Evolutionary conservation across 176 grass and related monocot genomes (phyloP).

Genomic region (Lolium rigidum): DNA sequence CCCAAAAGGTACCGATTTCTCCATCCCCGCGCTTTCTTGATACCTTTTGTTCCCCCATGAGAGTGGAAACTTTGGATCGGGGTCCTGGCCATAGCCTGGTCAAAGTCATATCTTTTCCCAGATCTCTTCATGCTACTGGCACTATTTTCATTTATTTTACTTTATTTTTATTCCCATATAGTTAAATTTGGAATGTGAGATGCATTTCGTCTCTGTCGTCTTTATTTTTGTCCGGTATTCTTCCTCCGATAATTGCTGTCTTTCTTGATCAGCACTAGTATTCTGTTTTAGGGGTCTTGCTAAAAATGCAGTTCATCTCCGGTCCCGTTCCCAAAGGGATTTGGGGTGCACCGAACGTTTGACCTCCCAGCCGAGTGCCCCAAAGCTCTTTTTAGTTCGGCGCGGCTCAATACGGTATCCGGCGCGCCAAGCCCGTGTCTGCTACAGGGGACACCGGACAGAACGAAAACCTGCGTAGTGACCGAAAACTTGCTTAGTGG

Average conservation of each 20-base stretch:
- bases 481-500: no score
- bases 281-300: background rate
- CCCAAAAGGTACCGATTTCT: background rate
- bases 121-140: constrained; percentile 31
- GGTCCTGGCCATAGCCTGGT: background rate
- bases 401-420: no score
- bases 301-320: background rate
- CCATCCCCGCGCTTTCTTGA: background rate
- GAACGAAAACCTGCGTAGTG: no score
- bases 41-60: constrained; percentile 5
- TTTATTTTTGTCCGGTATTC: background rate
- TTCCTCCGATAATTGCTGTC: background rate
- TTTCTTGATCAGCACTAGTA: background rate
- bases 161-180: background rate
- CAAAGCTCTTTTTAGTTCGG: no score
- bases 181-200: background rate
- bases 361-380: no score
- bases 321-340: no score
- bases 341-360: no score
- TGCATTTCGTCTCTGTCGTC: background rate
- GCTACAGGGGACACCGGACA: no score
- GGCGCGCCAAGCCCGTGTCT: no score
- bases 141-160: background rate
- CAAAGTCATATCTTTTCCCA: constrained; percentile 35
- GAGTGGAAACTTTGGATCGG: background rate